A percentile compares a stretch with the other conserved stretches of the same genome.
Evolutionary conservation across 768 basidiomycete species (phyloP).

Genomic region (Lactarius indigo): DNA sequence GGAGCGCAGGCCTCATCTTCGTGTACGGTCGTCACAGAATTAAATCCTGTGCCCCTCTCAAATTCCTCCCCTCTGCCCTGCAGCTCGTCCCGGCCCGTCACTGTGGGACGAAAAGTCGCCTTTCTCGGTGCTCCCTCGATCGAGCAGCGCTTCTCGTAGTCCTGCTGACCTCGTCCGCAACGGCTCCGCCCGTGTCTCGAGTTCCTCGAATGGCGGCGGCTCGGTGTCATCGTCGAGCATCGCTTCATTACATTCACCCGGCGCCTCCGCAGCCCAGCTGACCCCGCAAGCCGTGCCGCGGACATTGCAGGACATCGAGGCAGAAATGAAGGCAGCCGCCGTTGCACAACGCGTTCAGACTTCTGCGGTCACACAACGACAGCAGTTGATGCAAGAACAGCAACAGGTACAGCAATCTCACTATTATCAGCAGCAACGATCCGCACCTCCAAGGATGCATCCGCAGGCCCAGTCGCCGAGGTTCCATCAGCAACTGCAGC

Average conservation of each 20-base stretch:
- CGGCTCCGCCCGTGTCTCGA: slow-evolving; percentile 27
- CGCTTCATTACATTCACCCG: slow-evolving; percentile 12
- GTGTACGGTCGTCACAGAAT: slow-evolving; percentile 31
- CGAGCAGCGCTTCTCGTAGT: slow-evolving; percentile 14
- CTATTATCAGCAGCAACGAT: slow-evolving; percentile 41
- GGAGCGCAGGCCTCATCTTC: slow-evolving; percentile 25
- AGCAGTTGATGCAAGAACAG: slow-evolving; percentile 35
- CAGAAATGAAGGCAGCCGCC: slow-evolving; percentile 71
- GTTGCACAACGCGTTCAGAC: slow-evolving; percentile 29
- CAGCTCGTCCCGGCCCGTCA: slow-evolving; percentile 57
- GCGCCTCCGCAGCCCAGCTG: slow-evolving; percentile 29
- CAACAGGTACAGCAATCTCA: slow-evolving; percentile 36
- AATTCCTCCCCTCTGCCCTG: slow-evolving; percentile 34
- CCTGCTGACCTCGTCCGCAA: slow-evolving; percentile 29
- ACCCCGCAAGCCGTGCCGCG: slow-evolving; percentile 32
- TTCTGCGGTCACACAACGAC: slow-evolving; percentile 35
- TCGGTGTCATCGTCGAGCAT: slow-evolving; percentile 24
- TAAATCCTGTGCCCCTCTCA: slow-evolving; percentile 30
- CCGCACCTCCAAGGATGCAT: slow-evolving; percentile 72
- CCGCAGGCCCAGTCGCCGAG: slow-evolving; percentile 75
- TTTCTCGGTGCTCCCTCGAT: slow-evolving; percentile 61
- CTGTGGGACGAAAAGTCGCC: slow-evolving; percentile 82
- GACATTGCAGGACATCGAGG: slow-evolving; percentile 79
- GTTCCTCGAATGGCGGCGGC: slow-evolving; percentile 14
- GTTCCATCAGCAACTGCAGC: slow-evolving; percentile 72